Evolutionary conservation across 768 basidiomycete species (phyloP), one percentile per base, ranked within the genome.

Genomic region (Paxillus involutus): DNA sequence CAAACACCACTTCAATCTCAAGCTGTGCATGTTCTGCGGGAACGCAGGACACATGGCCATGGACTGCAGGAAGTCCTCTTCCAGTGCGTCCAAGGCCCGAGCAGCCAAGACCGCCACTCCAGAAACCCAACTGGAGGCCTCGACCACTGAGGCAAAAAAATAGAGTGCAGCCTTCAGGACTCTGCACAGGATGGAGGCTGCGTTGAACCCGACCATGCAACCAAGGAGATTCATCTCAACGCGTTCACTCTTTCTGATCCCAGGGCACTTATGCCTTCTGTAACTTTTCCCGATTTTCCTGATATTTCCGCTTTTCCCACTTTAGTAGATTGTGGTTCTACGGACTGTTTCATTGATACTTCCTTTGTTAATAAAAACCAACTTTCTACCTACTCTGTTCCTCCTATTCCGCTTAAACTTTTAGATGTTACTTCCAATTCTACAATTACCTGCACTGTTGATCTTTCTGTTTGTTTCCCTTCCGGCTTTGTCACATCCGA

Each of bases 1-100:
- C n/a, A 41, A 57, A 17, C 4, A 5, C 10, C 6, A 11, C 3
- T 41, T 53, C 3, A 17, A 50, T 2, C 19, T 43, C 2, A 49
- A 49, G 11, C 51, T 57, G 1, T 57, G 55, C 19, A 32, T 56
- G 51, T 56, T 52, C 47, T 56, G 51, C 7, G 24, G 55, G 0
- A 6, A 8, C 1, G 7, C 24, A 7, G 47, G 56, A 1, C 47
- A 57, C 24, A 32, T 32, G 3, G 19, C 47, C 0, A 37, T 50
- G 6, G 36, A 53, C 0, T 53, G 47, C 14, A 35, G n/a, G 0
- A 57, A 56, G 33, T 30, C 32, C 1, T 9, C 36, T 6, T 40
- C 17, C 6, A 13, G 21, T 8, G 13, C 37, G 0, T 33, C 37
- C 2, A 50, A 44, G 10, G 47, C 41, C 16, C 30, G 12, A 12